Conservation (phyloP, 345 rosid species). For the Eucalyptus grandis region DNA sequence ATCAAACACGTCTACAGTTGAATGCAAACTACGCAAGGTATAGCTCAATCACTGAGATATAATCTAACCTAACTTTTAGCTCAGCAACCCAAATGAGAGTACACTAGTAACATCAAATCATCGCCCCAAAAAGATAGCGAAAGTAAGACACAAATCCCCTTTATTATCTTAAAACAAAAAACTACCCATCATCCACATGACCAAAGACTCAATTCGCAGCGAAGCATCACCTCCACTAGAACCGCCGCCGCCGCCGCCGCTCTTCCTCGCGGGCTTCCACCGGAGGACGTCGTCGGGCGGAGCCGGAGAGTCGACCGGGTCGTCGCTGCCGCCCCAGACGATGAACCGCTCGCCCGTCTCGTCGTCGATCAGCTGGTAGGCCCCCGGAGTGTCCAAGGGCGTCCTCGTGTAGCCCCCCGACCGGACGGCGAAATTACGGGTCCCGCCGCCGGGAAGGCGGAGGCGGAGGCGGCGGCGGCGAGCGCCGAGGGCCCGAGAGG, state of each 20-base stretch:
- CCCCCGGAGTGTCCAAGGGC: slow-evolving; percentile 25
- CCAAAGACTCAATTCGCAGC: not conserved
- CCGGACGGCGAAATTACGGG: not conserved
- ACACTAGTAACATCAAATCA: not conserved
- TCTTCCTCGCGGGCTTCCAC: not conserved
- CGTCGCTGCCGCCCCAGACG: slow-evolving; percentile 22
- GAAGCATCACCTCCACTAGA: not conserved
- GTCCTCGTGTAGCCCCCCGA: slow-evolving; percentile 9
- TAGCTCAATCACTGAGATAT: not conserved
- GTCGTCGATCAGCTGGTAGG: slow-evolving; percentile 21
- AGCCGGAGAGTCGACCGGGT: slow-evolving; percentile 1
- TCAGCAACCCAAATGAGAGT: not conserved
- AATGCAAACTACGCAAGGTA: not conserved
- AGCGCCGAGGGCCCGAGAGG: not conserved
- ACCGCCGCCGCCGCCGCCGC: not conserved
- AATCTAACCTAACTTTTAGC: not conserved
- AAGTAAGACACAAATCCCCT: not conserved
- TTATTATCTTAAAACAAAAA: not conserved
- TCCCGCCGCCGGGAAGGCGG: not conserved
- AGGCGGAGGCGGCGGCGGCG: not conserved
- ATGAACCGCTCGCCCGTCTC: slow-evolving; percentile 36
- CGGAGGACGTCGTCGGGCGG: slow-evolving; percentile 17
- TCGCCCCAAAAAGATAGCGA: not conserved
- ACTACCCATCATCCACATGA: not conserved
- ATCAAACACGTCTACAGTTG: not conserved